These are phyloP conservation scores for Lasiodiplodia sp. DNA, from an alignment of 2,329 filamentous ascomycete genomes.

Conservation along the genomic window DNA sequence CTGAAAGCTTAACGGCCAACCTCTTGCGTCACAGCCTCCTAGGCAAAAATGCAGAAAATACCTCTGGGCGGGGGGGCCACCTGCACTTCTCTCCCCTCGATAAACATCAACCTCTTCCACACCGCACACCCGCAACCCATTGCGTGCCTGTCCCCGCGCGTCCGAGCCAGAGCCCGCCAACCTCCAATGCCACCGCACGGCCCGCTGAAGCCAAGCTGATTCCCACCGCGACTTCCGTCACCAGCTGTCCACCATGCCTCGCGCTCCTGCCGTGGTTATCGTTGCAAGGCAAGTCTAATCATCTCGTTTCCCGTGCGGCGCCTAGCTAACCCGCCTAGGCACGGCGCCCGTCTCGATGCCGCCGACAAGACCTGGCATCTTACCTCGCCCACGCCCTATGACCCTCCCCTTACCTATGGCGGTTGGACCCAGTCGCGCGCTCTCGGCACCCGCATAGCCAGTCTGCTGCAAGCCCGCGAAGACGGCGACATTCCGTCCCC, in stretches of 20 bases:
- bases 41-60: conserved; percentile 28
- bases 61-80: neutral
- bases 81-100: conserved; percentile 6
- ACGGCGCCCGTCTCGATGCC: conserved; percentile 91
- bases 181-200: conserved; percentile 23
- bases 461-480: conserved; percentile 63
- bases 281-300: conserved; percentile 53
- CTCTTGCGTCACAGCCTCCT: conserved; percentile 27
- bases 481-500: conserved; percentile 54
- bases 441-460: conserved; percentile 83
- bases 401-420: conserved; percentile 91
- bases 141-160: neutral
- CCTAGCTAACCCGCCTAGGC: conserved; percentile 58
- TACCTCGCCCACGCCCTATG: conserved; percentile 90
- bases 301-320: conserved; percentile 10
- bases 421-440: conserved; percentile 89
- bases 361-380: conserved; percentile 96
- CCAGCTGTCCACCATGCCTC: conserved; percentile 44
- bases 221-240: conserved; percentile 23
- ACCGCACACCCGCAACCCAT: too few relatives aligned
- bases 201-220: conserved; percentile 20
- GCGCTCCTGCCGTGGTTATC: conserved; percentile 57
- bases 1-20: conserved; percentile 26
- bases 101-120: neutral
- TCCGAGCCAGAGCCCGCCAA: conserved; percentile 3